Conservation (phyloP, 768 basidiomycete species). For the Boletus reticulatus region DNA sequence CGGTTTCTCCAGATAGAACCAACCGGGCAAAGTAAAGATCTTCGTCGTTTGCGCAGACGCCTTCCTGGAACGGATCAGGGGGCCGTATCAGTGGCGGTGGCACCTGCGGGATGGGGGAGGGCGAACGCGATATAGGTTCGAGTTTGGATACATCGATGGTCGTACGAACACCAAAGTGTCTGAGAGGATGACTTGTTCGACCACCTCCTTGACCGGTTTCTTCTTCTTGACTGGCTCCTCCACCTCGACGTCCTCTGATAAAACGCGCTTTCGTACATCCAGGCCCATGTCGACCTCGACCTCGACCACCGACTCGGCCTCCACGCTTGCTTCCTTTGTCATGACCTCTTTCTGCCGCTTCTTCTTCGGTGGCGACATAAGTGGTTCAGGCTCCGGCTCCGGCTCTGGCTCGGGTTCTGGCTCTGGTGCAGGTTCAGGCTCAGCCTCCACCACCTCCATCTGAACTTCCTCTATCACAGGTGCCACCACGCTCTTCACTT, state of each 20-base stretch:
- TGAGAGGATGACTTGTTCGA: slow-evolving; percentile 52
- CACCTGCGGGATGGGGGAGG: slow-evolving; percentile 45
- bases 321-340: slow-evolving; percentile 36
- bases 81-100: slow-evolving; percentile 44
- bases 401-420: slow-evolving; percentile 33
- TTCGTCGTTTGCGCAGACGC: slow-evolving; percentile 82
- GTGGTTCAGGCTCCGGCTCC: slow-evolving; percentile 34
- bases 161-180: slow-evolving; percentile 49
- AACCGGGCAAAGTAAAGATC: slow-evolving; percentile 75
- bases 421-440: slow-evolving; percentile 33
- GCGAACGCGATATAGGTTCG: slow-evolving; percentile 49
- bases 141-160: slow-evolving; percentile 47
- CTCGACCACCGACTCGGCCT: slow-evolving; percentile 61
- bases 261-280: slow-evolving; percentile 43
- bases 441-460: slow-evolving; percentile 27
- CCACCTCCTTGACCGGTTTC: slow-evolving; percentile 34
- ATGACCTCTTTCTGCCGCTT: slow-evolving; percentile 50
- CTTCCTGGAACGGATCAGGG: slow-evolving; percentile 52
- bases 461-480: slow-evolving; percentile 26
- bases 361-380: slow-evolving; percentile 52
- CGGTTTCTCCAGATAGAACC: slow-evolving; percentile 26
- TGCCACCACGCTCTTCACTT: slow-evolving; percentile 19
- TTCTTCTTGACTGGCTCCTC: slow-evolving; percentile 34
- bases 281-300: slow-evolving; percentile 33
- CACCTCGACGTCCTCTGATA: slow-evolving; percentile 39